These are phyloP conservation scores for Boletus rex-veris DNA, from an alignment of 768 basidiomycete species.

Conservation along the genomic window DNA sequence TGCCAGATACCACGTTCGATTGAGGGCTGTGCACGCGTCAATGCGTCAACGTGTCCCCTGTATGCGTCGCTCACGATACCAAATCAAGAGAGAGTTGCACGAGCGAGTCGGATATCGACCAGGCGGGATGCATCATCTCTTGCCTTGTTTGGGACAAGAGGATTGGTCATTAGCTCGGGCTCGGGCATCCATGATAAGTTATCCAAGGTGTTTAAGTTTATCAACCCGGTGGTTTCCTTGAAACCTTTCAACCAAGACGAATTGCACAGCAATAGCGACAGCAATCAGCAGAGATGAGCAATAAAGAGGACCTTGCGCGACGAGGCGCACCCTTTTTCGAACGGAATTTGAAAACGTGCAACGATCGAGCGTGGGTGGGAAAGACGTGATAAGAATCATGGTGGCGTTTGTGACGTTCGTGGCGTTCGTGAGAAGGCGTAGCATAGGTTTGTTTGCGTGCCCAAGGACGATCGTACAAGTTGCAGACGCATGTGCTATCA, in stretches of 20 bases:
- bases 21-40: neutral
- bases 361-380: neutral
- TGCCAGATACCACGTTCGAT: no score
- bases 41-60: neutral
- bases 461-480: neutral
- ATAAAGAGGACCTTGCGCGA: neutral
- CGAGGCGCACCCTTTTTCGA: neutral
- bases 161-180: no score
- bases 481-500: neutral
- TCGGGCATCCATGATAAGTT: no score
- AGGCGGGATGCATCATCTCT: neutral
- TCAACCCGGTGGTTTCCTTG: neutral
- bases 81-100: neutral
- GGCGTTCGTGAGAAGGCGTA: no score
- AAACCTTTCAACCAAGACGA: neutral
- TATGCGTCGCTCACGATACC: no score
- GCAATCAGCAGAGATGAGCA: neutral
- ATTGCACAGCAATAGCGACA: no score
- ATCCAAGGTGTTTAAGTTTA: neutral
- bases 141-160: no score
- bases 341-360: conserved; percentile 1
- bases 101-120: neutral
- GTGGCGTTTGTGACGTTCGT: neutral
- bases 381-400: neutral
- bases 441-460: no score